These are phyloP conservation scores for Globisporangium carolinianum DNA, from an alignment of 352 stramenopile genomes.

Conservation along the genomic window DNA sequence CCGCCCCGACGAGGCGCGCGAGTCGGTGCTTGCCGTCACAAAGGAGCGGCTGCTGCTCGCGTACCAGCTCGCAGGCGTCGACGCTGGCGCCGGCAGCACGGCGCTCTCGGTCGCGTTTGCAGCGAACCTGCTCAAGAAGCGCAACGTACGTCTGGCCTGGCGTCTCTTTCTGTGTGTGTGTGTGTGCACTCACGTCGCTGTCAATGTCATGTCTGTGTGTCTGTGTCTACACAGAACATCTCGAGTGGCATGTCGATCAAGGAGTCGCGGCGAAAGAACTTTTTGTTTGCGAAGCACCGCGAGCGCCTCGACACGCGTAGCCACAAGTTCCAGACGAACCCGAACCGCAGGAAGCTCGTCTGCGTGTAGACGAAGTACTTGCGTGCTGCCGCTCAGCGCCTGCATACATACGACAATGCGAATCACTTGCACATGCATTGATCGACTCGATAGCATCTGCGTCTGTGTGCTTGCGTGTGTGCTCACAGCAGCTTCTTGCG, in stretches of 20 bases:
- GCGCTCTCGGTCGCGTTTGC: slow-evolving; percentile 75
- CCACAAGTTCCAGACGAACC: slow-evolving; percentile 82
- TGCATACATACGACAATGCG: too few species aligned
- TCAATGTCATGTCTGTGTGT: background rate
- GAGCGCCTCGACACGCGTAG: slow-evolving; percentile 74
- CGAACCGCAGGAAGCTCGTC: slow-evolving; percentile 68
- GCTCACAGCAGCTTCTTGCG: slow-evolving; percentile 15
- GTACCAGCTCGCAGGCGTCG: slow-evolving; percentile 67
- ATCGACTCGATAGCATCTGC: too few species aligned
- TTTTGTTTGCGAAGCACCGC: slow-evolving; percentile 73
- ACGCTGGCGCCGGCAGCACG: slow-evolving; percentile 44
- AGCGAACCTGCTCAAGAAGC: slow-evolving; percentile 73
- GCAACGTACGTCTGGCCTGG: slow-evolving; percentile 37
- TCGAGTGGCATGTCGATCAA: slow-evolving; percentile 63
- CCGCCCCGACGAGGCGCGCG: slow-evolving; percentile 66
- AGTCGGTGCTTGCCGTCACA: slow-evolving; percentile 66
- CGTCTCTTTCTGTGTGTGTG: background rate
- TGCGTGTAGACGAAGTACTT: slow-evolving; percentile 47
- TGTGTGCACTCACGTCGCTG: background rate
- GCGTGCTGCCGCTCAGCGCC: too few species aligned
- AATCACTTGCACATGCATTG: too few species aligned
- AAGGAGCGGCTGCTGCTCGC: slow-evolving; percentile 74
- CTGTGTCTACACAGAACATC: slow-evolving; percentile 47
- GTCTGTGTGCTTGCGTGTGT: too few species aligned
- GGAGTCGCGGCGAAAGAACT: slow-evolving; percentile 59